Evolutionary conservation across 371 early-diverging fungal genomes (phyloP), one percentile per base, ranked within the genome.

Genomic region (Mortierella sp.): DNA sequence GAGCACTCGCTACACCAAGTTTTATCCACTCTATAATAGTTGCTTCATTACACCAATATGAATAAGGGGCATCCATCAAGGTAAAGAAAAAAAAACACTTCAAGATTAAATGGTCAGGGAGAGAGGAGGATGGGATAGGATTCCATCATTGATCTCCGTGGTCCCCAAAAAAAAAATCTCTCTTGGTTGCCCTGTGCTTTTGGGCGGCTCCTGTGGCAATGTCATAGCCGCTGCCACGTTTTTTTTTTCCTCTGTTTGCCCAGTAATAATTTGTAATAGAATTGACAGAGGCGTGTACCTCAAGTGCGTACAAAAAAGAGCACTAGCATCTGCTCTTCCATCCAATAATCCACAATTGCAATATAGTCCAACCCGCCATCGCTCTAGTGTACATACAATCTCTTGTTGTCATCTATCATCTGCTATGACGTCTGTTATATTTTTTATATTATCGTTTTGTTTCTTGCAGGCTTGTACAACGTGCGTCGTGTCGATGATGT

Each of bases 11-110:
- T 20, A 47, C 49, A 47, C 49, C 54, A 26, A 26, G 26, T 11
- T 26, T 26, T 57, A 28, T 28, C 57, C 30, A 55, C n/a, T 54
- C 14, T 54, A 37, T 20, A 12, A 32, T 11, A 54, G n/a, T 62
- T 26, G 4, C 43, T 28, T 14, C 52, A 37, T 35, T 40, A 26
- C 49, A 12, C 58, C 64, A 71, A 12, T 6, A 69, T 71, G 72
- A 58, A 64, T 55, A 71, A 64, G 60, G 65, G 72, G 12, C 65
- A 64, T 2, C n/a, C 63, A 49, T 64, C 65, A 63, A 70, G 70
- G 70, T 71, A 64, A 30, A 20, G n/a, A 16, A 12, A 61, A 61
- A 39, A 40, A 35, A n/a, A n/a, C n/a, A n/a, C n/a, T n/a, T n/a
- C n/a, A n/a, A n/a, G n/a, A n/a, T n/a, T n/a, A n/a, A n/a, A n/a